phyloP scores from a whole-genome alignment of 2,329 filamentous ascomycete genomes.

The Fusarium napiforme region DNA sequence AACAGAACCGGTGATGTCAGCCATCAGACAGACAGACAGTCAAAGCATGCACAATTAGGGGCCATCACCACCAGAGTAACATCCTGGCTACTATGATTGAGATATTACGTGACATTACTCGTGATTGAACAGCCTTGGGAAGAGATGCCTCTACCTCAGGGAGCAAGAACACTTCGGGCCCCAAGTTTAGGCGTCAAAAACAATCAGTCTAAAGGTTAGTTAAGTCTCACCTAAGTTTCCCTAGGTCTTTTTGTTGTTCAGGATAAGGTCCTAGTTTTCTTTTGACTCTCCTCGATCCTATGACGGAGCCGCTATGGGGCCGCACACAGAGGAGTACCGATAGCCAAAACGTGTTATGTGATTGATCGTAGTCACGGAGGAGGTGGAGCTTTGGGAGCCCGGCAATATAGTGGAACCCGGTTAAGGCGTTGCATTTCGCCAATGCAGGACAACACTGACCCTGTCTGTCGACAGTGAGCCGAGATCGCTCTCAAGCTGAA shows the following conservation, averaged over 20 bases:
- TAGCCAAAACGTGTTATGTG: conserved; percentile 38
- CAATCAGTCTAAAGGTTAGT: background rate
- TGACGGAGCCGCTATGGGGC: conserved; percentile 31
- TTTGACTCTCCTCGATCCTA: background rate
- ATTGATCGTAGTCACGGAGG: conserved; percentile 37
- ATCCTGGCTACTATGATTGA: background rate
- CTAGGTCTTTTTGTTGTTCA: background rate
- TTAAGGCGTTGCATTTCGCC: conserved; percentile 13
- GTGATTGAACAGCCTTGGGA: background rate
- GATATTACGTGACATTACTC: background rate
- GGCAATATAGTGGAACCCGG: conserved; percentile 10
- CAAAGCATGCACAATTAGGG: background rate
- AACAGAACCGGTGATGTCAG: background rate
- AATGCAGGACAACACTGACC: conserved; percentile 18
- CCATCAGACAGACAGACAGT: background rate
- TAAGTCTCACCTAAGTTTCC: background rate
- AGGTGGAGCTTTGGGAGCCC: conserved; percentile 9
- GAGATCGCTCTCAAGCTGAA: conserved; percentile 4
- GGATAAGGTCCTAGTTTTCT: background rate
- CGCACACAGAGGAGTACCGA: conserved; percentile 19
- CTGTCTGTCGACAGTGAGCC: conserved; percentile 7
- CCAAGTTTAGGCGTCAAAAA: background rate
- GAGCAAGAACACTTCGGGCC: background rate
- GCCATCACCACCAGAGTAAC: background rate
- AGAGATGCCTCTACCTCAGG: background rate